Percentiles rank a stretch among this genome's conserved stretches.
These are phyloP conservation scores for Solanum boliviense DNA, from an alignment of 257 asterid species.

Conservation along the genomic window DNA sequence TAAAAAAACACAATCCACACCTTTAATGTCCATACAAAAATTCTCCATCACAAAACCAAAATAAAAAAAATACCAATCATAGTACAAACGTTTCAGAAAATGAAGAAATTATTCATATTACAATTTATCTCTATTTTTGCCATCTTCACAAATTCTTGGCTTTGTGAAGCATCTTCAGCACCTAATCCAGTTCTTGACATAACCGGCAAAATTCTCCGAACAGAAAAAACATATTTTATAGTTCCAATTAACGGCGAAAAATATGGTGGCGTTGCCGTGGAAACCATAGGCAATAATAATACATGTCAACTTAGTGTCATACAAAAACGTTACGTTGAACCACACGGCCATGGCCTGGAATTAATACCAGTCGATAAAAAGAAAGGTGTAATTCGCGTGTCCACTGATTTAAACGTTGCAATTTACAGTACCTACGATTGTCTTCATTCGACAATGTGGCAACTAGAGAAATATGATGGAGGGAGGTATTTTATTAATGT, in stretches of 20 bases:
- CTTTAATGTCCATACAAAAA: neutral
- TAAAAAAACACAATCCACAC: neutral
- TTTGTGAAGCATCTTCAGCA: neutral
- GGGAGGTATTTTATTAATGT: neutral
- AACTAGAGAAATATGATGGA: neutral
- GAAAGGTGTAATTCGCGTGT: neutral
- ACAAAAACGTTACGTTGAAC: neutral
- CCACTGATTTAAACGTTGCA: neutral
- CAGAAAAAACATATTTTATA: neutral
- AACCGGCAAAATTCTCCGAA: neutral
- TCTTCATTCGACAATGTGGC: neutral
- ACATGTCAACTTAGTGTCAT: neutral
- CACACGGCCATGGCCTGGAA: neutral
- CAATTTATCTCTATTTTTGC: neutral
- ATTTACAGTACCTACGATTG: neutral
- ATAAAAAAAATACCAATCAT: neutral
- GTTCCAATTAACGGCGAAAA: neutral
- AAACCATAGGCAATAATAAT: neutral
- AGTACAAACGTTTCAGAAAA: neutral
- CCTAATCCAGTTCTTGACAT: neutral
- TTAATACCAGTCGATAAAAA: neutral
- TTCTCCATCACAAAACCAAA: neutral
- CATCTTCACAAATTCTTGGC: neutral
- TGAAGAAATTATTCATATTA: neutral
- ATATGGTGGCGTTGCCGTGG: neutral